Percentiles rank a stretch among this genome's conserved stretches.
These are phyloP conservation scores for Stevia rebaudiana DNA, from an alignment of 140 eudicot genomes.

Conservation along the genomic window DNA sequence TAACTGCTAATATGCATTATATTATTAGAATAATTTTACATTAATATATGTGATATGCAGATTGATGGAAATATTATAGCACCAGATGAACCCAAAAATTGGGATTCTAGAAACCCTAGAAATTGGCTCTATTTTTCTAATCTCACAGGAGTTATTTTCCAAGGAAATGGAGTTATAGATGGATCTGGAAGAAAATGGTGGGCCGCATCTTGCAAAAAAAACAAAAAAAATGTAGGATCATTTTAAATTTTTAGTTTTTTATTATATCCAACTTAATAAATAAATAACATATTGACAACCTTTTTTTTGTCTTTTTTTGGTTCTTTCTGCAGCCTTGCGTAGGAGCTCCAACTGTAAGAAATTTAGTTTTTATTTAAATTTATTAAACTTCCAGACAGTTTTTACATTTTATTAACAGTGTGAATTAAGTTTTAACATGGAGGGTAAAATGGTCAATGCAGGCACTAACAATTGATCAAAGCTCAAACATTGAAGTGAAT, in stretches of 20 bases:
- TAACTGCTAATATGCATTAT: not conserved
- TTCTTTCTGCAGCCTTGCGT: constrained; percentile 36
- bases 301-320: constrained; percentile 3
- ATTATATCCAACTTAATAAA: constrained; percentile 5
- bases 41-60: constrained; percentile 33
- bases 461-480: constrained; percentile 45
- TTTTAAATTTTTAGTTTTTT: constrained; percentile 3
- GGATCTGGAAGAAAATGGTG: constrained; percentile 81
- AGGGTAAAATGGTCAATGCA: constrained; percentile 30
- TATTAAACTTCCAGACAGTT: not conserved
- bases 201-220: constrained; percentile 48
- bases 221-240: constrained; percentile 31
- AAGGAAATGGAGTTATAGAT: constrained; percentile 87
- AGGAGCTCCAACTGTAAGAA: constrained; percentile 74
- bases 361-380: constrained; percentile 2
- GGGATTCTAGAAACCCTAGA: constrained; percentile 73
- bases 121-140: constrained; percentile 59
- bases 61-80: constrained; percentile 86
- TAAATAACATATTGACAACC: constrained; percentile 13
- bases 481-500: constrained; percentile 34
- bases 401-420: not conserved
- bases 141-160: constrained; percentile 44
- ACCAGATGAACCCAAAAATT: constrained; percentile 70
- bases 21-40: not conserved
- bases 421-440: constrained; percentile 12